These are phyloP conservation scores for Xylaria venustula DNA, from an alignment of 495 filamentous ascomycete genomes.

Conservation along the genomic window DNA sequence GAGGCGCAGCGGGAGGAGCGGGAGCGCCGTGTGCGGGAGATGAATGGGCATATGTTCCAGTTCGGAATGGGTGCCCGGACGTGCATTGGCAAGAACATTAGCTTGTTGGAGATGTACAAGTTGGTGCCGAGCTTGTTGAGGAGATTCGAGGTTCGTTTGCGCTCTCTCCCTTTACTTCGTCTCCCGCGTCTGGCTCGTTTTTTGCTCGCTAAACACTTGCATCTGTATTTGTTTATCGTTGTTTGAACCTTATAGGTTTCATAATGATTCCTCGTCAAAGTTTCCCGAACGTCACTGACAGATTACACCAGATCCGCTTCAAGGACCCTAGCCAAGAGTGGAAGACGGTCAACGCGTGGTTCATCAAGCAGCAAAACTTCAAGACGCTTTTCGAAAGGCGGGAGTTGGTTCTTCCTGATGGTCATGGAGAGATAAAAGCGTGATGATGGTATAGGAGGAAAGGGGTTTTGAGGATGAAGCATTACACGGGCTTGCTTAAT, in stretches of 20 bases:
- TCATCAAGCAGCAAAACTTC: slow-evolving; percentile 68
- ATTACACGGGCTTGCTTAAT: too few relatives aligned
- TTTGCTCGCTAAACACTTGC: neutral
- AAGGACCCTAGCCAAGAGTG: slow-evolving; percentile 60
- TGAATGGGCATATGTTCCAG: slow-evolving; percentile 61
- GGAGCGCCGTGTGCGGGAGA: slow-evolving; percentile 48
- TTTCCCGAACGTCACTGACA: slow-evolving; percentile 14
- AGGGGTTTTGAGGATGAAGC: neutral
- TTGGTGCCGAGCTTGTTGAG: slow-evolving; percentile 70
- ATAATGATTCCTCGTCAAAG: too few relatives aligned
- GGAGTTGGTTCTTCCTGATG: slow-evolving; percentile 42
- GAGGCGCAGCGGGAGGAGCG: slow-evolving; percentile 32
- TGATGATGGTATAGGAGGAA: neutral
- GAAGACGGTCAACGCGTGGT: slow-evolving; percentile 71
- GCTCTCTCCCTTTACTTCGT: neutral
- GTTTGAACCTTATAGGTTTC: too few relatives aligned
- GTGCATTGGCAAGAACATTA: slow-evolving; percentile 73
- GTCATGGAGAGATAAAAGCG: neutral
- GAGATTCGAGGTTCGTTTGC: slow-evolving; percentile 59
- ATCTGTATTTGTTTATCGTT: too few relatives aligned
- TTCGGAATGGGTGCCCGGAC: slow-evolving; percentile 61
- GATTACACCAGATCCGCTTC: slow-evolving; percentile 46
- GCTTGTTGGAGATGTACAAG: slow-evolving; percentile 76
- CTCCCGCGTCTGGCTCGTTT: neutral
- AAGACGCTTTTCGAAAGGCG: slow-evolving; percentile 52